phyloP scores from a whole-genome alignment of 768 basidiomycete species.

The Termitomyces sp. region DNA sequence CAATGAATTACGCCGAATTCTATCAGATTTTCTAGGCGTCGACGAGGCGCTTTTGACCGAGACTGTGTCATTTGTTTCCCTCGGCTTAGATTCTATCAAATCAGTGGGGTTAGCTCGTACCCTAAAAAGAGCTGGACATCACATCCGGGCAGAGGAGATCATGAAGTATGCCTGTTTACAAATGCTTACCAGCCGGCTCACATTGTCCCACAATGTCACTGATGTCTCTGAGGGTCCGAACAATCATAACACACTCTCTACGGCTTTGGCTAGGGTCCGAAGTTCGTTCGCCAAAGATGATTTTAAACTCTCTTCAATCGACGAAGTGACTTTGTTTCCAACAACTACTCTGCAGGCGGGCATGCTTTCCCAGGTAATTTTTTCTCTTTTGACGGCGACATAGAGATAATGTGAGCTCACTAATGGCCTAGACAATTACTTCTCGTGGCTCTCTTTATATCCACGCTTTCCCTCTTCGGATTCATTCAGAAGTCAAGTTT shows the following conservation, averaged over 20 bases:
- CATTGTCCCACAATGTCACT: not conserved
- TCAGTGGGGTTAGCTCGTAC: conserved; percentile 36
- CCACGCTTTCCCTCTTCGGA: conserved; percentile 24
- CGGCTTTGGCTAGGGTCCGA: not conserved
- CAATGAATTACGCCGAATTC: conserved; percentile 11
- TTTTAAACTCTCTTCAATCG: conserved; percentile 19
- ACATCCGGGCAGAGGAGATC: conserved; percentile 30
- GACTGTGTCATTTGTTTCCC: conserved; percentile 33
- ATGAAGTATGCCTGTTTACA: conserved; percentile 25
- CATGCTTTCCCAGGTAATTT: conserved; percentile 42
- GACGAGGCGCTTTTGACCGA: conserved; percentile 15
- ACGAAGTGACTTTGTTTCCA: conserved; percentile 30
- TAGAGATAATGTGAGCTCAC: not conserved
- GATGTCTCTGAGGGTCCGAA: not conserved
- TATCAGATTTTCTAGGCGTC: conserved; percentile 24
- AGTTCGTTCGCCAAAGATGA: conserved; percentile 11
- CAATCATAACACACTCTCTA: not conserved
- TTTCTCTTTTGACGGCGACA: not conserved
- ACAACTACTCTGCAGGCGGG: conserved; percentile 42
- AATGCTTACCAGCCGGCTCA: conserved; percentile 8
- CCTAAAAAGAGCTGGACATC: conserved; percentile 27
- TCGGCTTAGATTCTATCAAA: conserved; percentile 45
- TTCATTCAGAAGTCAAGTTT: conserved; percentile 18
- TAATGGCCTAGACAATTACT: conserved; percentile 21
- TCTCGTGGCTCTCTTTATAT: conserved; percentile 25